These are phyloP conservation scores for Plenodomus lindquistii DNA, from an alignment of 2,329 filamentous ascomycete genomes.

Conservation along the genomic window DNA sequence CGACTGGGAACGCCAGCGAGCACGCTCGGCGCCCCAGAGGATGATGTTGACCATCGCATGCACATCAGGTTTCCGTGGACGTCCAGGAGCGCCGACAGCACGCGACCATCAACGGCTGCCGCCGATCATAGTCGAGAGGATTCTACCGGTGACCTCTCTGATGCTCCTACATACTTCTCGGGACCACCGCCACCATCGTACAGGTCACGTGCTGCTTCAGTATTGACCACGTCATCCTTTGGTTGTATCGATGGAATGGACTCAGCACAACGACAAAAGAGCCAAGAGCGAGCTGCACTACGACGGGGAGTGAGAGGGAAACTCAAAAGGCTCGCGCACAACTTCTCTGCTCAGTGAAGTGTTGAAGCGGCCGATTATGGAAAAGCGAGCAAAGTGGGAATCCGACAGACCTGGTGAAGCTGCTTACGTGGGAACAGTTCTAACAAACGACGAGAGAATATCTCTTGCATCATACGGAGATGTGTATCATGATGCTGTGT, in stretches of 20 bases:
- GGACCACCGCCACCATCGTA: conserved; percentile 41
- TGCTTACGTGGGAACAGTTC: neutral
- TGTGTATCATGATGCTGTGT: neutral
- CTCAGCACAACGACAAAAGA: conserved; percentile 27
- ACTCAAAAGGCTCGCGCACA: conserved; percentile 33
- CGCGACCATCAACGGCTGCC: conserved; percentile 18
- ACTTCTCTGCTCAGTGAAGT: conserved; percentile 17
- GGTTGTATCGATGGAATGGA: conserved; percentile 42
- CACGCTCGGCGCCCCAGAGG: conserved; percentile 15
- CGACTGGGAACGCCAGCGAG: conserved; percentile 15
- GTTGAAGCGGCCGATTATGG: neutral
- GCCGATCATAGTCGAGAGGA: conserved; percentile 25
- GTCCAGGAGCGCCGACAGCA: conserved; percentile 11
- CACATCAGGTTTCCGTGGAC: conserved; percentile 16
- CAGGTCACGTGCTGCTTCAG: conserved; percentile 34
- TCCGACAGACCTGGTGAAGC: no score
- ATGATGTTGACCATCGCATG: conserved; percentile 19
- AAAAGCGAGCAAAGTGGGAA: neutral
- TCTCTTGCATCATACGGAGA: neutral
- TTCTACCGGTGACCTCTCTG: conserved; percentile 38
- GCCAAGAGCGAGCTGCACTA: conserved; percentile 27
- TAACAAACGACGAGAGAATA: neutral
- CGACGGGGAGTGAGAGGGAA: conserved; percentile 30
- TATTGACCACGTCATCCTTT: conserved; percentile 39
- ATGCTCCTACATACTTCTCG: conserved; percentile 38